Percentiles rank a stretch among this genome's conserved stretches.
Evolutionary conservation across 768 basidiomycete genomes (phyloP).

Genomic region (Lentinus brumalis): DNA sequence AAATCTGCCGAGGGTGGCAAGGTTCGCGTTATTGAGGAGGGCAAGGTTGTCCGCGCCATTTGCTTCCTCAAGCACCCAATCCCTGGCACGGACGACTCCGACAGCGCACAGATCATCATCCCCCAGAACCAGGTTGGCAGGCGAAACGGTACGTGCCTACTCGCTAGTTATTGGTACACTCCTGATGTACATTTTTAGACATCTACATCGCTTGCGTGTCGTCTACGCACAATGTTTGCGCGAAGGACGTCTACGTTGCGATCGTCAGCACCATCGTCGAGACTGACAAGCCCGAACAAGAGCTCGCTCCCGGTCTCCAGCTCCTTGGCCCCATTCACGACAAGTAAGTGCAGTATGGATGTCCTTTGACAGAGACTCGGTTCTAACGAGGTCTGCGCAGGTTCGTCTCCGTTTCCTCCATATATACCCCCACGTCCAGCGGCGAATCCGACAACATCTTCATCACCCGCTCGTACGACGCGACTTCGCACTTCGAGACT

Average conservation of each 20-base stretch:
- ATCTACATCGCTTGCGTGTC: constrained; percentile 99
- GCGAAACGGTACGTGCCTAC: constrained; percentile 71
- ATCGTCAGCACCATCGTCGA: constrained; percentile 99
- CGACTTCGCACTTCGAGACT: constrained; percentile 98
- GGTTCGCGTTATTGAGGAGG: constrained; percentile 86
- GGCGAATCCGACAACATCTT: constrained; percentile 90
- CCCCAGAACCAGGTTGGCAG: constrained; percentile 97
- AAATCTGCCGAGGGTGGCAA: constrained; percentile 68
- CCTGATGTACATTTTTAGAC: constrained; percentile 49
- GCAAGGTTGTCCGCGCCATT: constrained; percentile 94
- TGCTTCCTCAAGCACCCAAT: constrained; percentile 98
- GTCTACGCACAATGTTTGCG: constrained; percentile 95
- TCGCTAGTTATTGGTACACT: background rate
- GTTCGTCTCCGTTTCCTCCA: constrained; percentile 85
- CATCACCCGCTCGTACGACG: constrained; percentile 97
- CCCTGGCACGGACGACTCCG: constrained; percentile 93
- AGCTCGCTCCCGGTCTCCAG: constrained; percentile 89
- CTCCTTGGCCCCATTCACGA: constrained; percentile 92
- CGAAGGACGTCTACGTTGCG: constrained; percentile 92
- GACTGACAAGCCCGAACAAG: constrained; percentile 87
- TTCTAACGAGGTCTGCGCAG: constrained; percentile 40
- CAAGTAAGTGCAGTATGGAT: constrained; percentile 61
- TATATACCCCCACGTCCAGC: constrained; percentile 85
- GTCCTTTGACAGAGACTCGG: background rate
- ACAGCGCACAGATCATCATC: constrained; percentile 96